Evolutionary conservation across 352 stramenopile genomes (phyloP).

Genomic region (Phytophthora agathidicida): DNA sequence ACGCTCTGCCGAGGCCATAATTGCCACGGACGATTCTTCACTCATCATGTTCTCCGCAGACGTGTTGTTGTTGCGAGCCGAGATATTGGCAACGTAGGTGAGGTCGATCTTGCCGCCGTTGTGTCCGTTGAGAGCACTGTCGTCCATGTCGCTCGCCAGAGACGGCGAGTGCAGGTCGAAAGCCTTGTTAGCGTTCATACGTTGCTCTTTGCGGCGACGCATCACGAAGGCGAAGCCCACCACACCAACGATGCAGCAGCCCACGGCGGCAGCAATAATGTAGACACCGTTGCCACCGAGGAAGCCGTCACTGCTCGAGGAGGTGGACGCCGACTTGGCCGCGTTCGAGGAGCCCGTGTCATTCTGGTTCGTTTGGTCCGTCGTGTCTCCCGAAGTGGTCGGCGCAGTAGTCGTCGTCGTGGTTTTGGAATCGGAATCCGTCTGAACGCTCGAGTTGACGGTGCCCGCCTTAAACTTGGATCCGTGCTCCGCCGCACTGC

Average conservation of each 20-base stretch:
- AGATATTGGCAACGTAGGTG: conserved; percentile 57
- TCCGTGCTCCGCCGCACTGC: conserved; percentile 8
- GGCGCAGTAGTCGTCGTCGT: conserved; percentile 6
- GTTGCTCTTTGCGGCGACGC: conserved; percentile 46
- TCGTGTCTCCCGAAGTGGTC: conserved; percentile 13
- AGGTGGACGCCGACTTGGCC: conserved; percentile 30
- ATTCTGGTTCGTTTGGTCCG: conserved; percentile 1
- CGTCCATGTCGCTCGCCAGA: conserved; percentile 45
- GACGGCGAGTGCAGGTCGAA: conserved; percentile 35
- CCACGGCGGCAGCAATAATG: conserved; percentile 44
- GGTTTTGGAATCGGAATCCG: conserved; percentile 1
- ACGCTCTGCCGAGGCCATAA: conserved; percentile 46
- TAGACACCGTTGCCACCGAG: conserved; percentile 35
- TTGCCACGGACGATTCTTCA: conserved; percentile 35
- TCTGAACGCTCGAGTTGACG: conserved; percentile 11
- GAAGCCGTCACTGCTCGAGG: conserved; percentile 1
- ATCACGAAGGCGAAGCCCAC: conserved; percentile 53
- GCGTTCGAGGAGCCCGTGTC: conserved; percentile 12
- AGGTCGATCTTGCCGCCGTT: conserved; percentile 42
- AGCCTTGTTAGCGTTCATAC: conserved; percentile 38
- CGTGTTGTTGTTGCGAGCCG: conserved; percentile 46
- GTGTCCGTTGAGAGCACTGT: conserved; percentile 31
- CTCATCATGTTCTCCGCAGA: conserved; percentile 40
- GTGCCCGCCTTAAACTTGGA: background rate
- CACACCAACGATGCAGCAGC: conserved; percentile 46